Conservation (phyloP, 495 filamentous ascomycete species). For the Xanthoparmelia taractica region DNA sequence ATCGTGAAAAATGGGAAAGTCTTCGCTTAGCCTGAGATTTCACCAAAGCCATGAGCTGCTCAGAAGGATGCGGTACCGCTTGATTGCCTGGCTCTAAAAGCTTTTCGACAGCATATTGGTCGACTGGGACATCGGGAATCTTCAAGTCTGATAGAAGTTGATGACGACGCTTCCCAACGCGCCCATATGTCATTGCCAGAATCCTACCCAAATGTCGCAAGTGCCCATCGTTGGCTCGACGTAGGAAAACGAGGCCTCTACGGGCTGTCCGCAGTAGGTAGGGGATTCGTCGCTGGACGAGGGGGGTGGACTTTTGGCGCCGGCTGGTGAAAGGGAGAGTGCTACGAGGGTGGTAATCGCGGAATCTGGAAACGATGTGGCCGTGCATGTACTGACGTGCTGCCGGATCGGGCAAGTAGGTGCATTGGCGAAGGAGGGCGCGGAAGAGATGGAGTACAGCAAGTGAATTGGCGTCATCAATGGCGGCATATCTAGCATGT, state of each 20-base stretch:
- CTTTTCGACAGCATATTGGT: constrained; percentile 27
- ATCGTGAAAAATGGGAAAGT: constrained; percentile 15
- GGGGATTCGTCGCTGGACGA: constrained; percentile 10
- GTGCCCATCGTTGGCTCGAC: constrained; percentile 59
- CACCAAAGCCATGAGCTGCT: constrained; percentile 28
- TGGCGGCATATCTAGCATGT: constrained; percentile 8
- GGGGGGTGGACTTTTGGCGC: constrained; percentile 1
- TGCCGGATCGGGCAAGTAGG: constrained; percentile 71
- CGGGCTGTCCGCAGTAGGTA: constrained; percentile 29
- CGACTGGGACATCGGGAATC: constrained; percentile 30
- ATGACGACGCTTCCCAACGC: constrained; percentile 59
- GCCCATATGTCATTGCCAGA: constrained; percentile 62
- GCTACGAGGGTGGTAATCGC: constrained; percentile 23
- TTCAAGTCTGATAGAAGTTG: constrained; percentile 49
- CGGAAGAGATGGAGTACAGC: constrained; percentile 61
- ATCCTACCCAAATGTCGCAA: constrained; percentile 53
- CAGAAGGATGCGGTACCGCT: constrained; percentile 28
- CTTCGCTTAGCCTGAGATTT: constrained; percentile 31
- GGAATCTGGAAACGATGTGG: constrained; percentile 53
- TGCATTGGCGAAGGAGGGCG: constrained; percentile 71
- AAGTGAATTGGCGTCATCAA: constrained; percentile 16
- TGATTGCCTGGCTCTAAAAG: constrained; percentile 12
- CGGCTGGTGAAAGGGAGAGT: not conserved
- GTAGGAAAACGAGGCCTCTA: constrained; percentile 36
- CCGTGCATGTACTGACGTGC: constrained; percentile 53